A percentile compares a stretch with the other conserved stretches of the same genome.
Conservation (phyloP, 1,284 basidiomycete genomes). For the Trichosporon ovoides region DNA sequence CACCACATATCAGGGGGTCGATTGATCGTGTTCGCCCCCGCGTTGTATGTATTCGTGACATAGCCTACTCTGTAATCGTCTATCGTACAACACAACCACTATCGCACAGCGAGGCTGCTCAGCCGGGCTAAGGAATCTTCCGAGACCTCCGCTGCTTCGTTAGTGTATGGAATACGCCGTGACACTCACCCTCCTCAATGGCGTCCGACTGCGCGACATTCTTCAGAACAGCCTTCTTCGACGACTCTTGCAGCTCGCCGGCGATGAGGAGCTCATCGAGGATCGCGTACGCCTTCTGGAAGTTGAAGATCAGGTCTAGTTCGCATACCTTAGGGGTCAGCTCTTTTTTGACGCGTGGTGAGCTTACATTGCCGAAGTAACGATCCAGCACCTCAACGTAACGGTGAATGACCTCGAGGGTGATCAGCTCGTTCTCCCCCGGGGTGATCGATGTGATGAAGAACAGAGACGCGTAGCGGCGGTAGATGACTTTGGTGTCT, state of each 20-base stretch:
- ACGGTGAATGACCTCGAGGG: slow-evolving; percentile 94
- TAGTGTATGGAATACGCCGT: neutral
- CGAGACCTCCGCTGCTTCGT: slow-evolving; percentile 39
- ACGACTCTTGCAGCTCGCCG: slow-evolving; percentile 96
- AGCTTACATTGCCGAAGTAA: slow-evolving; percentile 93
- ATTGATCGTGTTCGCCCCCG: too few relatives aligned
- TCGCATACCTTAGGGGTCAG: slow-evolving; percentile 73
- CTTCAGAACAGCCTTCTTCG: slow-evolving; percentile 92
- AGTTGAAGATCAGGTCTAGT: slow-evolving; percentile 96
- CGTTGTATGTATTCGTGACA: slow-evolving; percentile 6
- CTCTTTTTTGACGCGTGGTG: neutral
- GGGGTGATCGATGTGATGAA: slow-evolving; percentile 90
- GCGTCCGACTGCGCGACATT: slow-evolving; percentile 57
- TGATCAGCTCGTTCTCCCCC: slow-evolving; percentile 84
- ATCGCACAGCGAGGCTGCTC: slow-evolving; percentile 29
- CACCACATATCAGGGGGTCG: too few relatives aligned
- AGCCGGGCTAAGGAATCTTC: slow-evolving; percentile 46
- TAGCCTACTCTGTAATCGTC: neutral
- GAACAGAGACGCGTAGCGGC: slow-evolving; percentile 96
- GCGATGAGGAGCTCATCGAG: slow-evolving; percentile 97
- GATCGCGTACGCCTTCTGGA: slow-evolving; percentile 97
- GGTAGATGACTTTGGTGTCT: slow-evolving; percentile 95
- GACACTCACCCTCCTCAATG: slow-evolving; percentile 52
- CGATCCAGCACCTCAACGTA: slow-evolving; percentile 98
- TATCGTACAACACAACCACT: slow-evolving; percentile 10